A percentile compares a stretch with the other conserved stretches of the same genome.
Conservation (phyloP, 306 rosid genomes). For the Hippophae tibetana region DNA sequence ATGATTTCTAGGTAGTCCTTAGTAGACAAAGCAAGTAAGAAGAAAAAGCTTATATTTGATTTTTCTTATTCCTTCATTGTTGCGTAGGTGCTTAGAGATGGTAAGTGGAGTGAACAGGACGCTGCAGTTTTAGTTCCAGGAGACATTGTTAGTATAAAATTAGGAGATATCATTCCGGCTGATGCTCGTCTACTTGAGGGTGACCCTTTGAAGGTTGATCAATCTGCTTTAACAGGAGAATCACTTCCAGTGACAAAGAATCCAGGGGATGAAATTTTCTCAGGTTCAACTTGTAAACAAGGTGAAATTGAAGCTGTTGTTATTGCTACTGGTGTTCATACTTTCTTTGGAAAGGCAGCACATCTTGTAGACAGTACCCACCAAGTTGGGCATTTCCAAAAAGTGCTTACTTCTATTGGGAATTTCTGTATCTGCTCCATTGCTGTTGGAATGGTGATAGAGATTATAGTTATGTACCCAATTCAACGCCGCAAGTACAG, state of each 20-base stretch:
- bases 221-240: constrained; percentile 95
- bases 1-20: no score
- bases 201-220: constrained; percentile 86
- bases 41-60: neutral
- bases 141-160: constrained; percentile 81
- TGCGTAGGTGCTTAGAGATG: constrained; percentile 84
- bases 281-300: constrained; percentile 97
- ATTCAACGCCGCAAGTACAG: constrained; percentile 81
- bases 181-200: constrained; percentile 99
- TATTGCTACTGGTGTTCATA: constrained; percentile 97
- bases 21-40: no score
- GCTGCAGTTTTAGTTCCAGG: constrained; percentile 96
- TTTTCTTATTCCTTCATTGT: constrained; percentile 9
- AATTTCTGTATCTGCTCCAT: constrained; percentile 95
- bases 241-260: constrained; percentile 88
- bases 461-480: constrained; percentile 91
- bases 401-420: constrained; percentile 86
- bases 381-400: constrained; percentile 98
- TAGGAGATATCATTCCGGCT: constrained; percentile 94
- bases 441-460: constrained; percentile 81
- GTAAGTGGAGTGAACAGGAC: constrained; percentile 82
- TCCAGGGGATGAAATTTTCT: constrained; percentile 96
- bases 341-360: constrained; percentile 97
- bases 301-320: constrained; percentile 97
- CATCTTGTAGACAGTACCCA: constrained; percentile 95